Conservation (phyloP, 768 basidiomycete species). For the Tylopilus plumbeoviolaceoides region DNA sequence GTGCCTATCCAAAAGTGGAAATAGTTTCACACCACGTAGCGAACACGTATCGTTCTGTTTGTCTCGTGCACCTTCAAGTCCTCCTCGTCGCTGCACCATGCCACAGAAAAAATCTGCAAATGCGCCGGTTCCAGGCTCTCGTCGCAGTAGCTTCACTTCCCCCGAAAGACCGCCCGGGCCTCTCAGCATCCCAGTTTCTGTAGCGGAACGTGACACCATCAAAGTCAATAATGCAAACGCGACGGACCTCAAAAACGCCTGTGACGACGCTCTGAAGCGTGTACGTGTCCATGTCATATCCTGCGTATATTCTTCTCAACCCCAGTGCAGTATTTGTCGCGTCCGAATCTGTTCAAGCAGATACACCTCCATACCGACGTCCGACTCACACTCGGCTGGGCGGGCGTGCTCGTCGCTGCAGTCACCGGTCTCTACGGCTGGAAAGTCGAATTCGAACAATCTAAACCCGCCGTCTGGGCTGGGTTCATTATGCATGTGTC, state of each 20-base stretch:
- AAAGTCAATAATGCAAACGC: constrained; percentile 58
- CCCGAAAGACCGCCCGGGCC: constrained; percentile 48
- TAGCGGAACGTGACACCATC: constrained; percentile 48
- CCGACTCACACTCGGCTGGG: constrained; percentile 82
- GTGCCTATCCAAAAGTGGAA: constrained; percentile 2
- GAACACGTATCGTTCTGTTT: no score
- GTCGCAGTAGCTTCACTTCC: constrained; percentile 26
- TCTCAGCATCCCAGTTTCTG: constrained; percentile 42
- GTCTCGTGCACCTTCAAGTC: no score
- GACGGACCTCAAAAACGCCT: constrained; percentile 63
- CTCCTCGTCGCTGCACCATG: constrained; percentile 13
- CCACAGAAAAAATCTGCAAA: constrained; percentile 16
- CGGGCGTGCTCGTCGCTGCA: constrained; percentile 75
- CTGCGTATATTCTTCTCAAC: neutral
- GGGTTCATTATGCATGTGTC: constrained; percentile 72
- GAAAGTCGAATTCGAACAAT: constrained; percentile 83
- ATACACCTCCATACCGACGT: constrained; percentile 87
- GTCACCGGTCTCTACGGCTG: constrained; percentile 84
- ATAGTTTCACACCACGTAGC: constrained; percentile 15
- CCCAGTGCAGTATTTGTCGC: constrained; percentile 65
- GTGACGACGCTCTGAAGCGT: constrained; percentile 88
- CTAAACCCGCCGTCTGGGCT: constrained; percentile 74
- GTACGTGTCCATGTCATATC: constrained; percentile 40
- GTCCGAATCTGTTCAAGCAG: constrained; percentile 80
- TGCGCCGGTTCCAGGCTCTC: constrained; percentile 13